Percentiles rank a stretch among this genome's conserved stretches.
These are phyloP conservation scores for Colletotrichum aenigma DNA, from an alignment of 2,329 filamentous ascomycete species.

Conservation along the genomic window DNA sequence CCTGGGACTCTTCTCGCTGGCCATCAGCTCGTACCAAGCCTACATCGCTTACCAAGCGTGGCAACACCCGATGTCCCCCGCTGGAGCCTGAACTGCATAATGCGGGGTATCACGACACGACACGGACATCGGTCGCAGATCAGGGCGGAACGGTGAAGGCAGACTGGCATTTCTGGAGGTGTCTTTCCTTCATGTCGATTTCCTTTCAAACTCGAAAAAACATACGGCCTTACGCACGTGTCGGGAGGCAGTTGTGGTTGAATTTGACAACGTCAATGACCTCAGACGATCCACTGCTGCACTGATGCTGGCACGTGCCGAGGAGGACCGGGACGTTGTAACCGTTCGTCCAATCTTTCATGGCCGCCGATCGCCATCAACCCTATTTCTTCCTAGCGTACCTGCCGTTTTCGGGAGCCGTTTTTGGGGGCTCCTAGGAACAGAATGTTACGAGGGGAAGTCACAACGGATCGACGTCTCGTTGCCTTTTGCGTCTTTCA, in stretches of 20 bases:
- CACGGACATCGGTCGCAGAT: neutral
- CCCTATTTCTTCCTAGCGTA: neutral
- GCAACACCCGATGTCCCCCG: slow-evolving; percentile 20
- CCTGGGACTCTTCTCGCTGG: slow-evolving; percentile 18
- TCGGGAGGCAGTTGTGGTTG: neutral
- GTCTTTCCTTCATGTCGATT: neutral
- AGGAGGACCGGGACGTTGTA: neutral
- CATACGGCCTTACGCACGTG: neutral
- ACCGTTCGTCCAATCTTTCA: neutral
- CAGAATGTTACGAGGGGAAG: neutral
- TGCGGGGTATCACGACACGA: neutral
- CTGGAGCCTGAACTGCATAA: neutral
- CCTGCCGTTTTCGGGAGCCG: neutral
- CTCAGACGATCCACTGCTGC: neutral
- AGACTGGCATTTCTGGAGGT: neutral
- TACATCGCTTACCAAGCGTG: slow-evolving; percentile 26
- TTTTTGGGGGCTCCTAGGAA: neutral
- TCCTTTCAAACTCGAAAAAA: neutral
- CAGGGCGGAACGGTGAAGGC: neutral
- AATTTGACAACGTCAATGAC: neutral
- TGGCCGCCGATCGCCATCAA: neutral
- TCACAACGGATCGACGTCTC: neutral
- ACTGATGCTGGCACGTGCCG: neutral
- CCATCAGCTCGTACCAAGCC: slow-evolving; percentile 22
- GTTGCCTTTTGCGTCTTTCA: neutral